Base-by-base conservation (phyloP, 164 flowering plant species). In the Sextonia rubra region DNA sequence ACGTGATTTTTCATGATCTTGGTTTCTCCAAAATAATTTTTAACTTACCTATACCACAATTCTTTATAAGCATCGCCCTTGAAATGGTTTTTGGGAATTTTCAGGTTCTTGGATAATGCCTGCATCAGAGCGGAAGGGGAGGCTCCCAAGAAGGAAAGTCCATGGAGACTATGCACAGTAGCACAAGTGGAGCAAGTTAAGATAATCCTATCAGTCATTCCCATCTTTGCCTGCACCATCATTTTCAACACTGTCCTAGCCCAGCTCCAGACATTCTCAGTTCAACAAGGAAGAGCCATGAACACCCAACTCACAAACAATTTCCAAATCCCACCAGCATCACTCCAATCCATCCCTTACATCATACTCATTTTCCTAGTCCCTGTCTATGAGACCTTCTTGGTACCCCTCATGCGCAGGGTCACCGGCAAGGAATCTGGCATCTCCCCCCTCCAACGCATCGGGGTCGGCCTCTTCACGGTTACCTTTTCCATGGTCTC, bases 21-120 rank as follows among this genome's bases (percentile, higher is more conserved):
- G 20, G 58, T 52, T 52, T 52, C 58, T 20, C 58, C 25, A 20
- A 11, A 20, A 22, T 61, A 20, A 61, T 61, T 64, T 14, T 3
- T 26, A 62, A 64, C 44, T 26, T 20, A 5, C 20, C 67, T 29
- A 0, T 29, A 25, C 29, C 44, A 14, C 58, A 52, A 15, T 20
- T 52, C 44, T 52, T 52, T 52, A 3, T 52, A 52, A 52, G 58
- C 2, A 17, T 52, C n/a, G 44, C 44, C 58, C 17, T 18, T 17
- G 44, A 5, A 62, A 14, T 25, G 20, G 29, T 30, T 27, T 18
- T 15, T 23, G 67, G 15, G n/a, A 29, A 6, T 64, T 18, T 18
- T 64, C 87, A 94, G 97, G 79, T 94, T 89, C 83, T 74, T 95
- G 85, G 92, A 95, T 86, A 95, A 90, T 70, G 99, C 99, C 12